A percentile compares a stretch with the other conserved stretches of the same genome.
These are phyloP conservation scores for Petrea volubilis DNA, from an alignment of 257 asterid genomes.

Conservation along the genomic window DNA sequence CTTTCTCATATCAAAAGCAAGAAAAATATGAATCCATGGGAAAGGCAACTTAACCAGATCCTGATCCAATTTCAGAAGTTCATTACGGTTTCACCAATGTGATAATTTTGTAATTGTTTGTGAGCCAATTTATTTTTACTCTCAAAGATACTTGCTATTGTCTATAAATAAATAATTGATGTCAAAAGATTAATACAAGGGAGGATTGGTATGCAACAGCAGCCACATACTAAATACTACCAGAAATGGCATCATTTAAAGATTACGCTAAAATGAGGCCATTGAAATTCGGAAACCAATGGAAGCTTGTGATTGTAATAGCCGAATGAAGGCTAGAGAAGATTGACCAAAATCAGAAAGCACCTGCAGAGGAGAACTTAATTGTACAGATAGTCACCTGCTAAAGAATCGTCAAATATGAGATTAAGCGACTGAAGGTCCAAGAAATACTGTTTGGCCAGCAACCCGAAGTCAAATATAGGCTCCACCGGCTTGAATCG, in stretches of 20 bases:
- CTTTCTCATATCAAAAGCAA: neutral
- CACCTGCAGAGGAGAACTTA: constrained; percentile 11
- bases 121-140: neutral
- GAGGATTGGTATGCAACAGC: neutral
- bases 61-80: constrained; percentile 3
- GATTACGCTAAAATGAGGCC: constrained; percentile 16
- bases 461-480: constrained; percentile 66
- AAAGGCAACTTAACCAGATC: neutral
- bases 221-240: neutral
- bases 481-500: constrained; percentile 71
- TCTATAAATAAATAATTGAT: neutral
- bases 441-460: constrained; percentile 87
- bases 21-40: neutral
- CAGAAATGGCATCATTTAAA: constrained; percentile 13
- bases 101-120: neutral
- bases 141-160: neutral
- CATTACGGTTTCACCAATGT: neutral
- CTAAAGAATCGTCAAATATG: constrained; percentile 71
- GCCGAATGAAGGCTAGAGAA: constrained; percentile 11
- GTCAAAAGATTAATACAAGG: neutral
- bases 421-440: constrained; percentile 73
- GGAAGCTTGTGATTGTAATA: constrained; percentile 5
- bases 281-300: constrained; percentile 6
- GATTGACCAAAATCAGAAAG: constrained; percentile 14
- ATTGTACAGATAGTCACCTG: constrained; percentile 54